A percentile compares a stretch with the other conserved stretches of the same genome.
phyloP scores from a whole-genome alignment of 2,329 filamentous ascomycete genomes.

The Apiospora aurea region DNA sequence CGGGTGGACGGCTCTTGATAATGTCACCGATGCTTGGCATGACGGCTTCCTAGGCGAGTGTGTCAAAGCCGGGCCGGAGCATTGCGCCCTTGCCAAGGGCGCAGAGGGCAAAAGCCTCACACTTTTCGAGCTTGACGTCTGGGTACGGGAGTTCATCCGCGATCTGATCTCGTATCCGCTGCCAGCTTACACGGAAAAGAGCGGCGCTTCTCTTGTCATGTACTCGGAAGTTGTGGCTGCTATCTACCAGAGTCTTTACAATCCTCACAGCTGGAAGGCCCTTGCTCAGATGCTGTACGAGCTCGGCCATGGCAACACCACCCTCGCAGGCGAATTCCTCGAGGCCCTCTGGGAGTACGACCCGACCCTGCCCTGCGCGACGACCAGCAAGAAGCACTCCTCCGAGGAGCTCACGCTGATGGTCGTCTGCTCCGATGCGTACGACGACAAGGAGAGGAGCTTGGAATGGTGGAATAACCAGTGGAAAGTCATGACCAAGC shows the following conservation, averaged over 20 bases:
- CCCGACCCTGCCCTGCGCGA: conserved; percentile 43
- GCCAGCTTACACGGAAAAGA: conserved; percentile 45
- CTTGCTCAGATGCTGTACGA: conserved; percentile 51
- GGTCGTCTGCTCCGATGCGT: conserved; percentile 55
- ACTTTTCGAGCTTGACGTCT: conserved; percentile 44
- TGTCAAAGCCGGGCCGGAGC: conserved; percentile 52
- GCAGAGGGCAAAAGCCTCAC: conserved; percentile 40
- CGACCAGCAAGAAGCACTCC: conserved; percentile 36
- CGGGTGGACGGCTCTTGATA: conserved; percentile 56
- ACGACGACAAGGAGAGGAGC: conserved; percentile 51
- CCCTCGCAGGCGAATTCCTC: conserved; percentile 48
- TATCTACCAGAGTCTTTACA: conserved; percentile 54
- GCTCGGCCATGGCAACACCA: conserved; percentile 54
- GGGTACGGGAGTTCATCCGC: conserved; percentile 48
- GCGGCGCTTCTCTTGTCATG: conserved; percentile 53
- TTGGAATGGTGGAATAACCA: conserved; percentile 54
- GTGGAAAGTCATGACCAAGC: conserved; percentile 55
- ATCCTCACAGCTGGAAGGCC: conserved; percentile 50
- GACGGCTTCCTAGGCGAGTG: conserved; percentile 61
- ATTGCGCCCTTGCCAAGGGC: conserved; percentile 53
- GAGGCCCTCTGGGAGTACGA: conserved; percentile 52
- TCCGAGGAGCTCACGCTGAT: conserved; percentile 49
- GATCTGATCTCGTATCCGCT: conserved; percentile 49
- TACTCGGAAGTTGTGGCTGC: conserved; percentile 50
- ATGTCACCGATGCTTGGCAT: conserved; percentile 55